These are phyloP conservation scores for Trichoderma orchidacearum DNA, from an alignment of 495 filamentous ascomycete genomes.

Conservation along the genomic window DNA sequence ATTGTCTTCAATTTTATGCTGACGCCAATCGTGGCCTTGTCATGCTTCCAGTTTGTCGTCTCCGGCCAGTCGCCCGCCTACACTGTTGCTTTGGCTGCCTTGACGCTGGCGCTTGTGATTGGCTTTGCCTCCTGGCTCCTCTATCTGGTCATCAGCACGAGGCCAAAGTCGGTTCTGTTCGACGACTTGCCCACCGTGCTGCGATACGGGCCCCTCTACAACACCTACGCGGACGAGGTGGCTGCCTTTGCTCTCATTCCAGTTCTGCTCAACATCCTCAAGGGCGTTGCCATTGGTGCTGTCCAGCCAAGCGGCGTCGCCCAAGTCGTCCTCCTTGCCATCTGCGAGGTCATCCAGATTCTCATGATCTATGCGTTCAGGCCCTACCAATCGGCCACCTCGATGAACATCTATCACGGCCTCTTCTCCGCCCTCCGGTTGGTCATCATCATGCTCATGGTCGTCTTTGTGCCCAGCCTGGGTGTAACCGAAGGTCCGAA, in stretches of 20 bases:
- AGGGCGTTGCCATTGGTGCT: constrained; percentile 84
- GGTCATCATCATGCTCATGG: constrained; percentile 65
- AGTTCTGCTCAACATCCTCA: constrained; percentile 64
- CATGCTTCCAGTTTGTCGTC: constrained; percentile 83
- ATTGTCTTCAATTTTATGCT: constrained; percentile 87
- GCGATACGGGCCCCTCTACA: constrained; percentile 90
- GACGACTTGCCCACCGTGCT: constrained; percentile 86
- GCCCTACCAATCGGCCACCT: constrained; percentile 80
- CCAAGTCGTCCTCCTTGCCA: constrained; percentile 78
- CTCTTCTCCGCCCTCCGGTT: constrained; percentile 71
- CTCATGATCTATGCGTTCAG: constrained; percentile 78
- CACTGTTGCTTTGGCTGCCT: constrained; percentile 55
- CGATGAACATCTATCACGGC: constrained; percentile 94
- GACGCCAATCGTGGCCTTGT: constrained; percentile 70
- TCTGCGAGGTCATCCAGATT: constrained; percentile 88
- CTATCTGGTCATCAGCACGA: constrained; percentile 61
- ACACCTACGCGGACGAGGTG: constrained; percentile 87
- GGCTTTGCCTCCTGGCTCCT: constrained; percentile 67
- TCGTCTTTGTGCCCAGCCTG: constrained; percentile 75
- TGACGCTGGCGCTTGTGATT: constrained; percentile 58
- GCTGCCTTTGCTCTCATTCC: constrained; percentile 75
- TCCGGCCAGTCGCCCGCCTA: constrained; percentile 49
- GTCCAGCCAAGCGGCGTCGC: constrained; percentile 87
- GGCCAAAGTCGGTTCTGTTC: constrained; percentile 75
- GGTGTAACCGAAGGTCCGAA: constrained; percentile 62